Percentiles rank a stretch among this genome's conserved stretches.
Evolutionary conservation across 2,329 filamentous ascomycete genomes (phyloP).

Genomic region (Aureobasidium leucospermi): DNA sequence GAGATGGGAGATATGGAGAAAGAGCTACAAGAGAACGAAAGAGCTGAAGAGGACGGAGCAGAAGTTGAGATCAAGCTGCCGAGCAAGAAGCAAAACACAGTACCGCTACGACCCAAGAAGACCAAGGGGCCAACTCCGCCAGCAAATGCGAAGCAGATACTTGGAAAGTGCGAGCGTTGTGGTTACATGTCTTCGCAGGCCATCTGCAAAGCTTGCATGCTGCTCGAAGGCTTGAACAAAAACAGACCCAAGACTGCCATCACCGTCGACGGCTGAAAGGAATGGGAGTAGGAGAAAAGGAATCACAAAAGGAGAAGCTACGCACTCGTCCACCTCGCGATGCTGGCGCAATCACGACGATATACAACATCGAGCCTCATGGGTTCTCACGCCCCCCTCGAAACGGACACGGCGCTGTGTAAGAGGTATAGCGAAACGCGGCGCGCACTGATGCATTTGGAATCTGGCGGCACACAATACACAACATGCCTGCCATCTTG

Average conservation of each 20-base stretch:
- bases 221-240: conserved; percentile 88
- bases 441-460: no score
- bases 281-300: neutral
- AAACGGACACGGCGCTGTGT: no score
- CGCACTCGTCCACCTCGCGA: no score
- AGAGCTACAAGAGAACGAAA: conserved; percentile 58
- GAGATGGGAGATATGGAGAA: conserved; percentile 81
- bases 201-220: conserved; percentile 85
- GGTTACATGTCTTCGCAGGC: conserved; percentile 94
- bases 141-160: conserved; percentile 50
- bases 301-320: no score
- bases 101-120: conserved; percentile 28
- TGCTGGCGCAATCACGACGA: no score
- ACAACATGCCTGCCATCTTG: no score
- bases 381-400: no score
- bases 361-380: no score
- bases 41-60: conserved; percentile 42
- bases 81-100: conserved; percentile 5
- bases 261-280: conserved; percentile 22
- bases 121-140: conserved; percentile 28
- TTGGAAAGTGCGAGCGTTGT: conserved; percentile 78
- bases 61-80: conserved; percentile 57
- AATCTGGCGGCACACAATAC: no score
- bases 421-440: no score
- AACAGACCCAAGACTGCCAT: conserved; percentile 40